A percentile compares a stretch with the other conserved stretches of the same genome.
phyloP scores from a whole-genome alignment of 352 stramenopile species.

The Globisporangium paroecandrum region DNA sequence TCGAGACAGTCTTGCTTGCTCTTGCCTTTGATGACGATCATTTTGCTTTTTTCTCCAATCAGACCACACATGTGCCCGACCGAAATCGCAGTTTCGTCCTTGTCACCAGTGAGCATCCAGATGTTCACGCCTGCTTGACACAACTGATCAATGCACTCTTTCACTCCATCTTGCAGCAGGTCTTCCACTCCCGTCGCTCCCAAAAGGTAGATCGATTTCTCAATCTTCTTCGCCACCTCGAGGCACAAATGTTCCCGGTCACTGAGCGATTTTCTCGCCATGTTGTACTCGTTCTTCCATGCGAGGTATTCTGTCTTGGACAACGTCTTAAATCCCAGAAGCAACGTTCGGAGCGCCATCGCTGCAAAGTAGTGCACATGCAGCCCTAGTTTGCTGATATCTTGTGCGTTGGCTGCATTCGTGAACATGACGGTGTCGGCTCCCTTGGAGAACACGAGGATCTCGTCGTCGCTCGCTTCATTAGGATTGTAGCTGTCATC shows the following conservation, averaged over 20 bases:
- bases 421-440: slow-evolving; percentile 89
- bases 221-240: slow-evolving; percentile 70
- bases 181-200: slow-evolving; percentile 97
- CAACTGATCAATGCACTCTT: slow-evolving; percentile 94
- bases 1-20: slow-evolving; percentile 76
- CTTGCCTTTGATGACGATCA: slow-evolving; percentile 83
- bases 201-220: slow-evolving; percentile 86
- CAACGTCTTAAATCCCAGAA: slow-evolving; percentile 78
- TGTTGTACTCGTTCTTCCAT: slow-evolving; percentile 78
- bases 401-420: slow-evolving; percentile 60
- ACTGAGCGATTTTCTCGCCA: slow-evolving; percentile 57
- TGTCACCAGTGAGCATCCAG: slow-evolving; percentile 99
- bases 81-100: slow-evolving; percentile 98
- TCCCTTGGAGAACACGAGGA: slow-evolving; percentile 85
- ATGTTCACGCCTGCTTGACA: slow-evolving; percentile 96
- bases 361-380: slow-evolving; percentile 88
- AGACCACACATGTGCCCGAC: slow-evolving; percentile 97
- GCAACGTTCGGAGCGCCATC: slow-evolving; percentile 82
- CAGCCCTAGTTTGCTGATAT: slow-evolving; percentile 69
- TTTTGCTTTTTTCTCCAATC: slow-evolving; percentile 70
- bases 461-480: slow-evolving; percentile 29
- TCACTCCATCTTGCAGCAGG: slow-evolving; percentile 95
- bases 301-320: slow-evolving; percentile 46
- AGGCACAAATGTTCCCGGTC: slow-evolving; percentile 65
- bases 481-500: slow-evolving; percentile 16